Conservation (phyloP, 768 basidiomycete species). For the Thelephora ganbajun region DNA sequence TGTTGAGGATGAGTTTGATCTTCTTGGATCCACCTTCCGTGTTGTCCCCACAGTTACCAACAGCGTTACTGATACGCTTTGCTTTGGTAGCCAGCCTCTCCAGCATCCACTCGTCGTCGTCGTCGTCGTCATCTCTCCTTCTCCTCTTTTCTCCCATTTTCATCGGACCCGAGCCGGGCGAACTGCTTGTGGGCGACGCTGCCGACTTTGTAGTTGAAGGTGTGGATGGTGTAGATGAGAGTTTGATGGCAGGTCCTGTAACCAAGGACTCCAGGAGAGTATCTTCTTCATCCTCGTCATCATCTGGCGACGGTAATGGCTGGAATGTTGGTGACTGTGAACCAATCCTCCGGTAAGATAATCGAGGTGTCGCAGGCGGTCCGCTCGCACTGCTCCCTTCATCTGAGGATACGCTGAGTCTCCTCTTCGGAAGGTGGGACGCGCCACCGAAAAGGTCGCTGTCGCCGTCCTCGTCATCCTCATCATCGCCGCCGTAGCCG, state of each 20-base stretch:
- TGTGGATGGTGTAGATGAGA: background rate
- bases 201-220: conserved; percentile 6
- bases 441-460: conserved; percentile 10
- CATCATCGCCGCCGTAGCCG: conserved; percentile 62
- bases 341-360: conserved; percentile 25
- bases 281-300: conserved; percentile 42
- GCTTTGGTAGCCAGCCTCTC: conserved; percentile 42
- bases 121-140: conserved; percentile 32
- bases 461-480: conserved; percentile 31
- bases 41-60: no score
- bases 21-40: no score
- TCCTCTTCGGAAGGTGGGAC: conserved; percentile 5
- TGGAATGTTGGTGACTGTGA: conserved; percentile 5
- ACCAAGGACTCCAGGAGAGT: conserved; percentile 43
- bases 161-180: background rate
- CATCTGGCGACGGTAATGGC: conserved; percentile 10
- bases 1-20: no score
- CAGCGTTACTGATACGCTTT: conserved; percentile 22
- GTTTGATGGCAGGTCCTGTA: conserved; percentile 16
- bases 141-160: conserved; percentile 9
- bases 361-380: conserved; percentile 15
- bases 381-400: conserved; percentile 1
- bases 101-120: conserved; percentile 55
- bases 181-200: background rate
- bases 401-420: background rate